Percentiles rank a stretch among this genome's conserved stretches.
These are phyloP conservation scores for Chaetothyriales sp. DNA, from an alignment of 2,329 filamentous ascomycete genomes.

Conservation along the genomic window DNA sequence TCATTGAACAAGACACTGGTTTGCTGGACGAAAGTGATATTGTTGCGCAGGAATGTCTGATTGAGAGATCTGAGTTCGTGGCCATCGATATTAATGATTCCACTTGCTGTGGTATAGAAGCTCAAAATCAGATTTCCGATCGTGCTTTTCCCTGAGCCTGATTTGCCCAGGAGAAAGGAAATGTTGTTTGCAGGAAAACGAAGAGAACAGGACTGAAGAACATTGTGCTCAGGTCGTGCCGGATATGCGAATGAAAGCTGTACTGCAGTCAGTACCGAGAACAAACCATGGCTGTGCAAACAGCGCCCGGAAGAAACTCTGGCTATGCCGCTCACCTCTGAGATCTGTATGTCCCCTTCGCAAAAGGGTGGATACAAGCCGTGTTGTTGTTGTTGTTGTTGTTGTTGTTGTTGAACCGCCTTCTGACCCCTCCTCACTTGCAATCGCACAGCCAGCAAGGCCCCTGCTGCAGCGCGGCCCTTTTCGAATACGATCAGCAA, in stretches of 20 bases:
- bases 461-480: conserved; percentile 57
- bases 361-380: conserved; percentile 31
- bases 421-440: conserved; percentile 17
- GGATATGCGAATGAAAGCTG: conserved; percentile 76
- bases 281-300: neutral
- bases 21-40: conserved; percentile 72
- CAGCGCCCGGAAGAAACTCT: no score
- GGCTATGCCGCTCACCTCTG: conserved; percentile 44
- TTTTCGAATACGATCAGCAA: conserved; percentile 66
- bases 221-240: conserved; percentile 44
- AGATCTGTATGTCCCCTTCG: conserved; percentile 53
- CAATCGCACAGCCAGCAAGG: conserved; percentile 37
- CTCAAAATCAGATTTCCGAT: conserved; percentile 63
- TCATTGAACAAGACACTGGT: conserved; percentile 68
- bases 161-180: conserved; percentile 69
- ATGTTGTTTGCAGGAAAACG: conserved; percentile 57
- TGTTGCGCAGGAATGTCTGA: conserved; percentile 56
- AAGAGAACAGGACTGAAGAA: conserved; percentile 49
- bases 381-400: conserved; percentile 17
- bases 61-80: conserved; percentile 47
- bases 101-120: conserved; percentile 54
- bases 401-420: conserved; percentile 16
- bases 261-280: conserved; percentile 4
- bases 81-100: conserved; percentile 55
- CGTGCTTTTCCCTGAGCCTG: conserved; percentile 87